Evolutionary conservation across 2,329 filamentous ascomycete species (phyloP).

Genomic region (Leptographium galeiforme): DNA sequence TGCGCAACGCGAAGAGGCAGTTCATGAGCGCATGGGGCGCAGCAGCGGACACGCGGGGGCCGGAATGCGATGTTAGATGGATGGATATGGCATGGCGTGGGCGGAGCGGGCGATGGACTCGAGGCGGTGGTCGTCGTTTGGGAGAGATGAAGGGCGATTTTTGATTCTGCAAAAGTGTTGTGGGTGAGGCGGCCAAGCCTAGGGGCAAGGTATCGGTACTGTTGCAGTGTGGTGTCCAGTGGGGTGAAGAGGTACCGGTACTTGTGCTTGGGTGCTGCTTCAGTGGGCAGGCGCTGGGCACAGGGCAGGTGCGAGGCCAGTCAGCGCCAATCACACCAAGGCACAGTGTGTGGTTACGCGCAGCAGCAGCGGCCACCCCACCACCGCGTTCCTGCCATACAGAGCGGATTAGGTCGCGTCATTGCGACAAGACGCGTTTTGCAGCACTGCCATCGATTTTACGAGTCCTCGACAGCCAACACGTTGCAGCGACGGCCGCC

Average conservation of each 20-base stretch:
- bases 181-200: neutral
- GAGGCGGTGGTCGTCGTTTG: neutral
- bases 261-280: too few species aligned
- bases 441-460: too few species aligned
- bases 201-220: neutral
- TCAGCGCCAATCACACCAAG: neutral
- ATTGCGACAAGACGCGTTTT: too few species aligned
- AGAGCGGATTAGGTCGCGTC: too few species aligned
- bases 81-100: slow-evolving; percentile 31
- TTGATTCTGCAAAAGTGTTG: neutral
- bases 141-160: neutral
- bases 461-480: neutral
- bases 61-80: slow-evolving; percentile 22
- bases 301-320: neutral
- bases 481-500: neutral
- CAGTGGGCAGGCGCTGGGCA: neutral
- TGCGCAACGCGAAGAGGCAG: slow-evolving; percentile 27
- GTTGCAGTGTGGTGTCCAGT: too few species aligned
- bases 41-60: slow-evolving; percentile 27
- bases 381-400: neutral
- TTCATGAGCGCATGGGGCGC: slow-evolving; percentile 31
- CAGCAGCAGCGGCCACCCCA: neutral
- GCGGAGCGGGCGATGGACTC: slow-evolving; percentile 10
- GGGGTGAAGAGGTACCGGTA: too few species aligned
- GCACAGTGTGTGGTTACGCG: neutral